Evolutionary conservation across 192 early-diverging fungal species (phyloP), one percentile per base, ranked within the genome.

Genomic region (Globomyces pollinis-pini): DNA sequence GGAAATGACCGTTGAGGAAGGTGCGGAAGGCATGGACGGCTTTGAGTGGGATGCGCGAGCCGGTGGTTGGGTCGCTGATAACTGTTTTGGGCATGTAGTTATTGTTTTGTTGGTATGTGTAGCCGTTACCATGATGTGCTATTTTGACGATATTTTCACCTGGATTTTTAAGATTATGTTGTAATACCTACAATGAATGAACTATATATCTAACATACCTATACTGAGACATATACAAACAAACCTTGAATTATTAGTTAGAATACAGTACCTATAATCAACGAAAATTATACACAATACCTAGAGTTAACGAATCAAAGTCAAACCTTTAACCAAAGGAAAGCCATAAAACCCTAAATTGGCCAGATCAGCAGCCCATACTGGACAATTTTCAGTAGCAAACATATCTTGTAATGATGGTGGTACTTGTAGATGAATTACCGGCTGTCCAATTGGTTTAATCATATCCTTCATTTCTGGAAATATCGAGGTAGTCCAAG

Each of bases 361-460:
- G 2, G 65, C 65, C 30, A 80, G 59, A 50, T 80, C 74, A 15
- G 65, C 78, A 36, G 70, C 61, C 80, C 80, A 83, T 3, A 81
- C 41, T n/a, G n/a, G n/a, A 50, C 47, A 24, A 76, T 8, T 53
- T 15, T 34, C 41, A 13, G 57, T 53, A 12, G 21, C 38, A 45
- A 64, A 53, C 6, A 34, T 30, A 12, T n/a, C 33, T 24, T 55
- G 28, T 28, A 54, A 18, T 44, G 30, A 42, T 26, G 52, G 52
- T 3, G 69, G 63, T 33, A 72, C 61, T 31, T 70, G 54, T 36
- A 82, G 65, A 12, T 82, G 75, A 9, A 80, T 34, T 9, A 84
- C 79, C 4, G 77, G 63, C 53, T 80, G 77, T 23, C 72, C 81
- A 16, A 72, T 69, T 0, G 81, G 69, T 8, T 59, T 60, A 23